Percentiles rank a stretch among this genome's conserved stretches.
phyloP scores from a whole-genome alignment of 2,329 filamentous ascomycete genomes.

The Lomentospora prolificans region DNA sequence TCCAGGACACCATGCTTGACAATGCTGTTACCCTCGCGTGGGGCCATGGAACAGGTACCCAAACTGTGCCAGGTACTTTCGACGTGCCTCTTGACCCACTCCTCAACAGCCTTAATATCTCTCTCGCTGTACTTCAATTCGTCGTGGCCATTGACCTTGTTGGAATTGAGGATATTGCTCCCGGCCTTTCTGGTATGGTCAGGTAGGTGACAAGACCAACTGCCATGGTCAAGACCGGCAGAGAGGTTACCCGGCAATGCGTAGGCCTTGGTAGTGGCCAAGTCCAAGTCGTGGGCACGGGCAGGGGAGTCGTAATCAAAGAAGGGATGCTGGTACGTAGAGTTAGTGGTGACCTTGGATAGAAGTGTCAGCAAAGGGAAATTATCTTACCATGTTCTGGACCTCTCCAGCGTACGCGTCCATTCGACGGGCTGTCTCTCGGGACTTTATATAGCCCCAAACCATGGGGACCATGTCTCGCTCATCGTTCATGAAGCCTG shows the following conservation, averaged over 20 bases:
- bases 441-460: constrained; percentile 75
- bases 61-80: constrained; percentile 54
- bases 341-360: neutral
- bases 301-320: constrained; percentile 62
- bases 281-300: constrained; percentile 61
- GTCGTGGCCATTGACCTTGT: constrained; percentile 47
- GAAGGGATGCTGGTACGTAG: constrained; percentile 51
- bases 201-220: constrained; percentile 54
- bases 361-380: too few species aligned
- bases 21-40: constrained; percentile 65
- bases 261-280: constrained; percentile 65
- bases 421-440: constrained; percentile 71
- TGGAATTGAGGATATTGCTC: constrained; percentile 48
- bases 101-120: constrained; percentile 58
- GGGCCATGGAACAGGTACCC: constrained; percentile 60
- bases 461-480: constrained; percentile 78
- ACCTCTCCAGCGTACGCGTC: constrained; percentile 69
- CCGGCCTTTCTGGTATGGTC: constrained; percentile 40
- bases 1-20: constrained; percentile 73
- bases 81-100: constrained; percentile 61
- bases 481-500: constrained; percentile 79
- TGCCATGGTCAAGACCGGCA: constrained; percentile 63
- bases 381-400: constrained; percentile 32
- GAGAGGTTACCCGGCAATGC: constrained; percentile 63
- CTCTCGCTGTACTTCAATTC: constrained; percentile 56